phyloP scores from a whole-genome alignment of 352 stramenopile species.

The Phytophthora multivora region DNA sequence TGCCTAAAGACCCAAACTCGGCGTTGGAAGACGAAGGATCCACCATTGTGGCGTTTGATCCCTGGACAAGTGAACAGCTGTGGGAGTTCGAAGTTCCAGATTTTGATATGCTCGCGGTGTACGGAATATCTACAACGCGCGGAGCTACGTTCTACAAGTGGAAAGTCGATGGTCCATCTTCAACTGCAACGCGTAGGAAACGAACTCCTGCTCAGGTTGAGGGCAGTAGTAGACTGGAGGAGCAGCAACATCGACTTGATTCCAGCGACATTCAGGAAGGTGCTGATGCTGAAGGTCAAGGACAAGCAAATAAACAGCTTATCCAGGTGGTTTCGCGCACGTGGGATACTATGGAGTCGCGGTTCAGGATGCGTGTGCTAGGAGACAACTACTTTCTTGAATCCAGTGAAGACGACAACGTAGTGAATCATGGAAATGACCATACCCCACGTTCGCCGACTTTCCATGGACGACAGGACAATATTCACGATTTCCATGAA shows the following conservation, averaged over 20 bases:
- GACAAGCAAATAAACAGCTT: constrained; percentile 26
- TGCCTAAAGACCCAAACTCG: constrained; percentile 60
- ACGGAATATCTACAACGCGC: constrained; percentile 56
- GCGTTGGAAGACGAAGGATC: constrained; percentile 61
- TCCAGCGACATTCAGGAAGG: not conserved
- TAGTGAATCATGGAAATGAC: constrained; percentile 20
- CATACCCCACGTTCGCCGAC: constrained; percentile 18
- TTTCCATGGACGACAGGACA: constrained; percentile 32
- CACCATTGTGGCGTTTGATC: constrained; percentile 74
- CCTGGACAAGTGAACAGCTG: constrained; percentile 67
- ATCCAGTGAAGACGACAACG: constrained; percentile 39
- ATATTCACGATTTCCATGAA: constrained; percentile 36
- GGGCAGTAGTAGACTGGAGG: not conserved
- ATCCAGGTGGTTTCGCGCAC: constrained; percentile 31
- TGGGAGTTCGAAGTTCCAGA: constrained; percentile 77
- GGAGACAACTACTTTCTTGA: constrained; percentile 71
- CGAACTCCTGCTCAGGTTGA: constrained; percentile 5
- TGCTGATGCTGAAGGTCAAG: not conserved
- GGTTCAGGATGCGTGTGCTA: constrained; percentile 56
- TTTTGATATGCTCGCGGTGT: constrained; percentile 77
- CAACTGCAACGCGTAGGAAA: constrained; percentile 24
- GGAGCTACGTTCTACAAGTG: constrained; percentile 73
- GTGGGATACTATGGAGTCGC: constrained; percentile 47
- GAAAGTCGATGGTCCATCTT: constrained; percentile 73
- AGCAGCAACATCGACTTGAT: constrained; percentile 16